Evolutionary conservation across 352 stramenopile species (phyloP).

Genomic region (Pythium utonaiense): DNA sequence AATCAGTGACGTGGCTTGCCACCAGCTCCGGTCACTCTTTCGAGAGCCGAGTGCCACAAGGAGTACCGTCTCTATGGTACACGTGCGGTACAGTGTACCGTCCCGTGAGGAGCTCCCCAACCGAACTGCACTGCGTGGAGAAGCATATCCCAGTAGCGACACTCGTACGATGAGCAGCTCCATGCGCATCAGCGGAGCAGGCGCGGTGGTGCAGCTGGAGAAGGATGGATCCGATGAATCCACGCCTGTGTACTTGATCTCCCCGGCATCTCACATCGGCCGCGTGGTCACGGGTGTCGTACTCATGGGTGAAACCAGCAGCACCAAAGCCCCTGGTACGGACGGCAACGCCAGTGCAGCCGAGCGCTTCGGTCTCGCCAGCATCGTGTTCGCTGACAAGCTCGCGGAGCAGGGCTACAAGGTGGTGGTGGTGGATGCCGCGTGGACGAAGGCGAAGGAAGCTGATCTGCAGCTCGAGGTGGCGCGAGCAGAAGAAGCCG

Average conservation of each 20-base stretch:
- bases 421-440: constrained; percentile 66
- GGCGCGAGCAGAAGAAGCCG: constrained; percentile 41
- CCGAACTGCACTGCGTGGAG: not conserved
- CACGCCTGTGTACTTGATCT: constrained; percentile 65
- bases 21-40: constrained; percentile 1
- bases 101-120: not conserved
- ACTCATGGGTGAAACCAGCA: constrained; percentile 41
- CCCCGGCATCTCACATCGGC: constrained; percentile 68
- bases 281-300: constrained; percentile 83
- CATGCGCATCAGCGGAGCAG: constrained; percentile 10
- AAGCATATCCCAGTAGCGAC: too few relatives aligned
- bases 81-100: constrained; percentile 16
- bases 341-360: not conserved
- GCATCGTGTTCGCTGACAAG: constrained; percentile 80
- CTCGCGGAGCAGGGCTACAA: constrained; percentile 88
- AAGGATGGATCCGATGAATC: not conserved
- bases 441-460: constrained; percentile 19
- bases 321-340: constrained; percentile 12
- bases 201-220: constrained; percentile 14
- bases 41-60: not conserved
- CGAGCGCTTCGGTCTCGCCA: constrained; percentile 45
- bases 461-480: constrained; percentile 9
- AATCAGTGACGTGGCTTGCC: constrained; percentile 25
- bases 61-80: constrained; percentile 3
- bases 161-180: constrained; percentile 9